Conservation (phyloP, 768 basidiomycete genomes). For the Galerina marginata region DNA sequence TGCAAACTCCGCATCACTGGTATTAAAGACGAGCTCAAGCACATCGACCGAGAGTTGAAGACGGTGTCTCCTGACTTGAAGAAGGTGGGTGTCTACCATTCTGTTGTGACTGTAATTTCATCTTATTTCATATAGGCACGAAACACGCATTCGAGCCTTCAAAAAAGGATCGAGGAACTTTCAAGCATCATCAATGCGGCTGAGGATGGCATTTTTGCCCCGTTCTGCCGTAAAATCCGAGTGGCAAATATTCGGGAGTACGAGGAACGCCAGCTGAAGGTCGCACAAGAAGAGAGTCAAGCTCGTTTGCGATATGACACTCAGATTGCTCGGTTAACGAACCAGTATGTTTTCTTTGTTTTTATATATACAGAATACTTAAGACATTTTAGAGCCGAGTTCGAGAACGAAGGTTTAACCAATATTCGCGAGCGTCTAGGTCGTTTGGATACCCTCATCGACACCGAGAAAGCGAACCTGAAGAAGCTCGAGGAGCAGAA, state of each 20-base stretch:
- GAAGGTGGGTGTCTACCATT: constrained; percentile 49
- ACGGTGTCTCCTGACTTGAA: constrained; percentile 70
- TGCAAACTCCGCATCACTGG: constrained; percentile 78
- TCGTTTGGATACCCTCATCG: constrained; percentile 55
- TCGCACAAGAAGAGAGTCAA: constrained; percentile 88
- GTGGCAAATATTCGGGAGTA: constrained; percentile 89
- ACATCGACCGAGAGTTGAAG: constrained; percentile 74
- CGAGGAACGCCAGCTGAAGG: constrained; percentile 88
- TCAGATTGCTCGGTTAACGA: constrained; percentile 83
- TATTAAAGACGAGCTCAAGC: constrained; percentile 83
- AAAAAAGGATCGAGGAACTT: constrained; percentile 59
- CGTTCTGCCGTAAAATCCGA: constrained; percentile 81
- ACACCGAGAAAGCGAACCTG: constrained; percentile 59
- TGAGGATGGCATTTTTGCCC: constrained; percentile 78
- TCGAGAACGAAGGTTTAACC: constrained; percentile 79
- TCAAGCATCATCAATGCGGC: constrained; percentile 68
- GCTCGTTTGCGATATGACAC: constrained; percentile 83
- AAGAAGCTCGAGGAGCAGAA: constrained; percentile 60
- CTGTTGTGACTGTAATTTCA: background rate
- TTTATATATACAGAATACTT: background rate
- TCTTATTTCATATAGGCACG: constrained; percentile 48
- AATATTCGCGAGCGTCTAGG: constrained; percentile 65
- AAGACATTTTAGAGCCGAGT: constrained; percentile 63
- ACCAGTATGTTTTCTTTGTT: constrained; percentile 64
- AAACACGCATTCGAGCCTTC: constrained; percentile 54